Percentiles rank a stretch among this genome's conserved stretches.
phyloP scores from a whole-genome alignment of 2,329 filamentous ascomycete genomes.

The Claviceps citrina region DNA sequence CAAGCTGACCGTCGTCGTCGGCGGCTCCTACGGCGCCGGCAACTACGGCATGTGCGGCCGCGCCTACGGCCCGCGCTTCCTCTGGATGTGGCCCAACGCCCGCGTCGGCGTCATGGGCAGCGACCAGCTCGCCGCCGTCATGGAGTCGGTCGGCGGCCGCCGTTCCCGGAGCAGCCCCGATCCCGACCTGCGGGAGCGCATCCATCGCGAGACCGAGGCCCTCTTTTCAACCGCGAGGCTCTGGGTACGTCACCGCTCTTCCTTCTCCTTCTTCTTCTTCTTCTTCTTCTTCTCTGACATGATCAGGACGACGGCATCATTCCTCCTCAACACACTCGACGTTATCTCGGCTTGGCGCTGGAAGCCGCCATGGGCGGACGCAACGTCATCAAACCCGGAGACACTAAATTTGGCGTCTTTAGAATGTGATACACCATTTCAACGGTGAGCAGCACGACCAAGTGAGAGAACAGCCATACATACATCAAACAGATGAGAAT shows the following conservation, averaged over 20 bases:
- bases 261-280: no score
- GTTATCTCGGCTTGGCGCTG: constrained; percentile 57
- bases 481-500: neutral
- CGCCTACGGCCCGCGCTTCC: constrained; percentile 76
- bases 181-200: constrained; percentile 63
- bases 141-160: constrained; percentile 64
- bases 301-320: constrained; percentile 70
- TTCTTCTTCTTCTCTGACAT: no score
- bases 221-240: constrained; percentile 75
- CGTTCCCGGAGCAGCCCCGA: constrained; percentile 43
- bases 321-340: constrained; percentile 58
- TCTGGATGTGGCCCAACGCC: constrained; percentile 98
- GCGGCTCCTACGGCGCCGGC: constrained; percentile 79
- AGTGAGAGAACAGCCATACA: no score
- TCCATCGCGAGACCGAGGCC: constrained; percentile 80
- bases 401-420: constrained; percentile 65
- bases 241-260: constrained; percentile 45
- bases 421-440: no score
- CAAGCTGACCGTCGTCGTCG: constrained; percentile 95
- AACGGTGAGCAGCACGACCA: no score
- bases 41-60: constrained; percentile 98
- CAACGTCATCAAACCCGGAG: constrained; percentile 42
- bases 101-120: constrained; percentile 91
- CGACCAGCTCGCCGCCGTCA: constrained; percentile 80
- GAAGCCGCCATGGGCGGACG: constrained; percentile 55